Conservation (phyloP, 2,329 filamentous ascomycete species). For the Claviceps sp. region DNA sequence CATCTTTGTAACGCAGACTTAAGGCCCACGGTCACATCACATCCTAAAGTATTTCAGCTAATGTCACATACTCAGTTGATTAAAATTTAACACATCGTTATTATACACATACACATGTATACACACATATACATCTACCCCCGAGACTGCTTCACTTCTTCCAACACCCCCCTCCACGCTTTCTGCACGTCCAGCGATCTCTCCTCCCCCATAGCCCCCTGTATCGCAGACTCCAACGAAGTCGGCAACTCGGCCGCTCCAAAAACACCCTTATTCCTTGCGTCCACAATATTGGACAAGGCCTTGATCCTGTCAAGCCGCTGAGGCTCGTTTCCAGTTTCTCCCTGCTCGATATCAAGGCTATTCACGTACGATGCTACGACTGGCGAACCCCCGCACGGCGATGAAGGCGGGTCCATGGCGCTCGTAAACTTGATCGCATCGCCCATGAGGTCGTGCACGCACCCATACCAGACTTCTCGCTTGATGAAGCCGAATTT, state of each 20-base stretch:
- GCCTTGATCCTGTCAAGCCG: conserved; percentile 34
- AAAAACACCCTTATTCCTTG: conserved; percentile 30
- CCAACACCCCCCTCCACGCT: conserved; percentile 24
- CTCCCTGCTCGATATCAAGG: conserved; percentile 31
- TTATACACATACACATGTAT: not conserved
- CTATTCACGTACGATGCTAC: conserved; percentile 29
- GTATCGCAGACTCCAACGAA: conserved; percentile 20
- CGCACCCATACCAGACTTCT: conserved; percentile 38
- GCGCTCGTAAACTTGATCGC: conserved; percentile 15
- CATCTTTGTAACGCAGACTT: too few species aligned
- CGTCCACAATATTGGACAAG: conserved; percentile 25
- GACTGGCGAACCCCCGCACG: conserved; percentile 8
- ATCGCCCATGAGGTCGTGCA: conserved; percentile 32
- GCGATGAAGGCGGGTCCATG: conserved; percentile 10
- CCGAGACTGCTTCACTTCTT: conserved; percentile 13
- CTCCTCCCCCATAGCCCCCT: conserved; percentile 24
- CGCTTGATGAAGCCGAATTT: conserved; percentile 31
- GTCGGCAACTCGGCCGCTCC: conserved; percentile 16
- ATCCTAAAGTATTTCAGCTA: too few species aligned
- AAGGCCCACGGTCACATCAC: too few species aligned
- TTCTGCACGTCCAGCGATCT: conserved; percentile 33
- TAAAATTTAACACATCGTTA: too few species aligned
- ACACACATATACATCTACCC: not conserved
- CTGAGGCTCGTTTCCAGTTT: conserved; percentile 38
- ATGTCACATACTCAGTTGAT: too few species aligned